Evolutionary conservation across 2,329 filamentous ascomycete species (phyloP).

Genomic region (Ascocoryne sarcoides): DNA sequence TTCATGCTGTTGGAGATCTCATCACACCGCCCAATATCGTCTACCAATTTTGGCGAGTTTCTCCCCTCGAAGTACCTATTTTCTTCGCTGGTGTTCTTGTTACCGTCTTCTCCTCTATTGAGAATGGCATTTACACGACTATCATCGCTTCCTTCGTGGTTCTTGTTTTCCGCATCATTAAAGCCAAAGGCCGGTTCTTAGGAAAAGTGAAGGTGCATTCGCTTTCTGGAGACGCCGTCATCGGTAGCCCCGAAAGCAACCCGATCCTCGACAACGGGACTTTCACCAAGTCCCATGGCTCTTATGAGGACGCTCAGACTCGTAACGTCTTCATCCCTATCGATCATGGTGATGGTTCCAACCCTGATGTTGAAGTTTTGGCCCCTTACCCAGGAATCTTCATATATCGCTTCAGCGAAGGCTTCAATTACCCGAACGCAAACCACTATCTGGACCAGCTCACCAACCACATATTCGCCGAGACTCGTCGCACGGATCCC

Average conservation of each 20-base stretch:
- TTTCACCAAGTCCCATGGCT: slow-evolving; percentile 23
- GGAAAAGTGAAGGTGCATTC: slow-evolving; percentile 79
- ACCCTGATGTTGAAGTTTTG: slow-evolving; percentile 71
- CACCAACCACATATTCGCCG: slow-evolving; percentile 54
- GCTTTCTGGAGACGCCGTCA: slow-evolving; percentile 61
- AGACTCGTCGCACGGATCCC: slow-evolving; percentile 69
- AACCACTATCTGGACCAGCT: slow-evolving; percentile 80
- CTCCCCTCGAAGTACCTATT: slow-evolving; percentile 80
- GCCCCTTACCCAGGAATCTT: slow-evolving; percentile 86
- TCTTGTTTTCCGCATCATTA: slow-evolving; percentile 74
- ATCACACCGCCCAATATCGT: slow-evolving; percentile 86
- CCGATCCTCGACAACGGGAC: slow-evolving; percentile 43
- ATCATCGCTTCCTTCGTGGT: slow-evolving; percentile 69
- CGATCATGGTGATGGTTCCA: slow-evolving; percentile 81
- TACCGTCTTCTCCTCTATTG: slow-evolving; percentile 80
- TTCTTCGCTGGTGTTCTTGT: slow-evolving; percentile 91
- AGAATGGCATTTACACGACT: slow-evolving; percentile 86
- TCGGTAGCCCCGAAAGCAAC: slow-evolving; percentile 52
- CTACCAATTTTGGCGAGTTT: slow-evolving; percentile 92
- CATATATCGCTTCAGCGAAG: slow-evolving; percentile 90
- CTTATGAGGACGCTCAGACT: slow-evolving; percentile 36
- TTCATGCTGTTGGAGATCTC: slow-evolving; percentile 88
- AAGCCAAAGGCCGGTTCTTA: slow-evolving; percentile 75
- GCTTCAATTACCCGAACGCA: slow-evolving; percentile 94
- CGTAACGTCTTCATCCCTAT: slow-evolving; percentile 84